Evolutionary conservation across 768 basidiomycete species (phyloP).

Genomic region (Pleurotus platypus): DNA sequence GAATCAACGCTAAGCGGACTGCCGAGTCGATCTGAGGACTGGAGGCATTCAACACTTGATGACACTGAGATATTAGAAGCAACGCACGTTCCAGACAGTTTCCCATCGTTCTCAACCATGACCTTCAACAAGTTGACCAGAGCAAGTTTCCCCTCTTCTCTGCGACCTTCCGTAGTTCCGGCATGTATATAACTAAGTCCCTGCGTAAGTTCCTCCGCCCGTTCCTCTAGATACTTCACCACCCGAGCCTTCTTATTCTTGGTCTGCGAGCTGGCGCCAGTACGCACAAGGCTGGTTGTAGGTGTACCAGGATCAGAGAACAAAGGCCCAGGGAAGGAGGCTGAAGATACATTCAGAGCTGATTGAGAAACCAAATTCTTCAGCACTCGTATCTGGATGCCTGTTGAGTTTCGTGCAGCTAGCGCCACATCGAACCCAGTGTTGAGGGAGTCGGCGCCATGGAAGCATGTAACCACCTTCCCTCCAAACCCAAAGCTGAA

Average conservation of each 20-base stretch:
- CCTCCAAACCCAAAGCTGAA: conserved; percentile 95
- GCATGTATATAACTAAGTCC: conserved; percentile 68
- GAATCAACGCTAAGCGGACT: conserved; percentile 70
- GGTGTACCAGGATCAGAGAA: conserved; percentile 71
- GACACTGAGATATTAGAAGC: conserved; percentile 19
- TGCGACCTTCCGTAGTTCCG: conserved; percentile 47
- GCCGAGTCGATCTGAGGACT: conserved; percentile 58
- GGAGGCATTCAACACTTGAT: conserved; percentile 1
- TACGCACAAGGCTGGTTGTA: conserved; percentile 65
- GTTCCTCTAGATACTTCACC: conserved; percentile 69
- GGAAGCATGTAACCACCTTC: conserved; percentile 85
- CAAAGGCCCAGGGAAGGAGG: conserved; percentile 83
- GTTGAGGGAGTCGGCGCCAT: conserved; percentile 58
- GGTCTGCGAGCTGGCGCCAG: conserved; percentile 55
- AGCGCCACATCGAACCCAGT: conserved; percentile 79
- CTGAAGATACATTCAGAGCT: conserved; percentile 48
- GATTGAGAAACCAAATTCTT: conserved; percentile 70
- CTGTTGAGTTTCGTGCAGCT: conserved; percentile 65
- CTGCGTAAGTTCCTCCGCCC: conserved; percentile 72
- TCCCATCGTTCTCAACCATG: conserved; percentile 89
- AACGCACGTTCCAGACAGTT: conserved; percentile 74
- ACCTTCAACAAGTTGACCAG: conserved; percentile 72
- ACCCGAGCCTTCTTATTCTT: conserved; percentile 87
- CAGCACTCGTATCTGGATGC: conserved; percentile 64
- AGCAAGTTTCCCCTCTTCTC: conserved; percentile 72